Evolutionary conservation across 257 asterid genomes (phyloP), one percentile per base, ranked within the genome.

Genomic region (Solanum ossicruentum): DNA sequence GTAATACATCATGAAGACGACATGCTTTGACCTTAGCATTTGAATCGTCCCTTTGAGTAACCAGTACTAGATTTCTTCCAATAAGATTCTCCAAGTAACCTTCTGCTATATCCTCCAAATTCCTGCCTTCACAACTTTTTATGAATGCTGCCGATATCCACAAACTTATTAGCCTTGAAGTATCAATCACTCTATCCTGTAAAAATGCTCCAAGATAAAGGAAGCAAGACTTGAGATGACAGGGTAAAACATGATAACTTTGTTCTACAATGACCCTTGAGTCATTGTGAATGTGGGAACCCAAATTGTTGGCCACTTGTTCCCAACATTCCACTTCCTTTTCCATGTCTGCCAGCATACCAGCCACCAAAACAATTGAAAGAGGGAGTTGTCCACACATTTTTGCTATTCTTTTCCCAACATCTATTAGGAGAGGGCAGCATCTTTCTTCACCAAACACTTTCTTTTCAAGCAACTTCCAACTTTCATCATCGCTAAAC

Each of bases 1-100:
- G 86, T 63, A 85, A 23, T 5, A 78, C 26, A 36, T 88, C 88
- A 57, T 85, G 89, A 41, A 82, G 8, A 39, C 12, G 41, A n/a
- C 86, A 81, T 11, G 84, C 6, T 87, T 58, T 83, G 70, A 83
- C 17, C 72, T 77, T 47, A 26, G 84, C 86, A 41, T 43, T 18
- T 23, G 23, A 85, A 26, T 21, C 18, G 32, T 0, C 1, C 39
- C 67, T 84, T 18, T 49, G 21, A 20, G 65, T 21, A 75, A 69
- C 83, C 28, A 83, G 20, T 28, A 87, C 61, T 13, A 87, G 49
- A 65, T 65, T 63, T 63, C 41, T 23, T 63, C 17, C 70, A 63
- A 63, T 23, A 23, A 21, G 36, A 61, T 61, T 61, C 9, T 61
- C 17, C 39, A 61, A 10, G 69, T 21, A 61, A 61, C 69, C 70